phyloP scores from a whole-genome alignment of 352 stramenopile genomes.

The Aphanomyces cochlioides region DNA sequence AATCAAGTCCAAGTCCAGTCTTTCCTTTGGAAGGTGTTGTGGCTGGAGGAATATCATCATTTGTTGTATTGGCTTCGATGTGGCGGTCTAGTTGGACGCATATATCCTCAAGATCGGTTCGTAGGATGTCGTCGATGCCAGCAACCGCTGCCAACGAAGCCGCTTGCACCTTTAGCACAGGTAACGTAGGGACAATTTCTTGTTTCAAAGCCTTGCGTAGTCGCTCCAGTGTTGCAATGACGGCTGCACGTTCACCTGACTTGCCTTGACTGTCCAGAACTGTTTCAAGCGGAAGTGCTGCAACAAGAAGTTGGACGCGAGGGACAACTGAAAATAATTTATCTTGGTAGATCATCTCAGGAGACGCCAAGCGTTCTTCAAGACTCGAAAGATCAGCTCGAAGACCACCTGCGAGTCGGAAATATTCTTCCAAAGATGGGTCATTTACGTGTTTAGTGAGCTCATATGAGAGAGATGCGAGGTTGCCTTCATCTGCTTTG shows the following conservation, averaged over 20 bases:
- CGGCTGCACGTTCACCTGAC: slow-evolving; percentile 48
- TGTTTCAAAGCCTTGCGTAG: slow-evolving; percentile 73
- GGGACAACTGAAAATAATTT: slow-evolving; percentile 46
- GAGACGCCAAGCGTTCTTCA: slow-evolving; percentile 53
- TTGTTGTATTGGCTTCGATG: slow-evolving; percentile 35
- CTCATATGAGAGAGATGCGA: slow-evolving; percentile 36
- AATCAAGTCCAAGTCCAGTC: slow-evolving; percentile 32
- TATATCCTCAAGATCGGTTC: slow-evolving; percentile 51
- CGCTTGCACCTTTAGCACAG: slow-evolving; percentile 58
- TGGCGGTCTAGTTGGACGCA: slow-evolving; percentile 45
- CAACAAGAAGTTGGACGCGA: slow-evolving; percentile 48
- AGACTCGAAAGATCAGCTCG: slow-evolving; percentile 67
- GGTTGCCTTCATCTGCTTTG: slow-evolving; percentile 51
- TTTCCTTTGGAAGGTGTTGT: slow-evolving; percentile 1
- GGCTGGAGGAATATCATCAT: not conserved
- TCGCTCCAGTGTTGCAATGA: slow-evolving; percentile 76
- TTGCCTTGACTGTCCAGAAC: slow-evolving; percentile 84
- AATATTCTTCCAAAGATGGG: slow-evolving; percentile 73
- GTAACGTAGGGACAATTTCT: slow-evolving; percentile 68
- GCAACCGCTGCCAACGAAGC: slow-evolving; percentile 44
- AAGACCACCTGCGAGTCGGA: slow-evolving; percentile 68
- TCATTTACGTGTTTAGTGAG: slow-evolving; percentile 45
- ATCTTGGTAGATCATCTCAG: slow-evolving; percentile 75
- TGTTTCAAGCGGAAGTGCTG: slow-evolving; percentile 52
- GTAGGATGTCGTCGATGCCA: slow-evolving; percentile 54